Evolutionary conservation across 2,329 filamentous ascomycete species (phyloP).

Genomic region (Taxawa tesnikishii): DNA sequence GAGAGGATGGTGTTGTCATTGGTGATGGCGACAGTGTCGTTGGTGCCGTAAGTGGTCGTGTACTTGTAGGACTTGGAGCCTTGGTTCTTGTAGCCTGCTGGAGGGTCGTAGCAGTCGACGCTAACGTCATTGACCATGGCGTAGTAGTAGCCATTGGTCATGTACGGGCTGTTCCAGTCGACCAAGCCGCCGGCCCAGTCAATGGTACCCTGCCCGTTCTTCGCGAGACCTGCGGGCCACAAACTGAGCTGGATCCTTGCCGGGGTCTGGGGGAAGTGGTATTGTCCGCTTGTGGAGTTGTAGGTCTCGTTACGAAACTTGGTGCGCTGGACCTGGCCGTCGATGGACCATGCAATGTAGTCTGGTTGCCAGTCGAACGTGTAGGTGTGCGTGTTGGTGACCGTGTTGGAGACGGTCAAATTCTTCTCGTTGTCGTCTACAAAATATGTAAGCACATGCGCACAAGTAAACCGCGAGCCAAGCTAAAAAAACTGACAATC

Average conservation of each 20-base stretch:
- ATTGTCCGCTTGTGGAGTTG: constrained; percentile 72
- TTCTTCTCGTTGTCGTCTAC: constrained; percentile 66
- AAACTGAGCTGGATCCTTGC: constrained; percentile 84
- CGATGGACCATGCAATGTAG: constrained; percentile 71
- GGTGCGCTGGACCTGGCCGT: constrained; percentile 65
- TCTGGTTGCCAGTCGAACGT: constrained; percentile 90
- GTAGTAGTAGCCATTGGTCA: constrained; percentile 84
- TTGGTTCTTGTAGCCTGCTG: constrained; percentile 46
- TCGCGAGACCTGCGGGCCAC: constrained; percentile 78
- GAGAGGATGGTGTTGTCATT: constrained; percentile 64
- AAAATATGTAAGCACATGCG: constrained; percentile 9
- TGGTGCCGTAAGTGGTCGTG: constrained; percentile 51
- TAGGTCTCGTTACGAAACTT: constrained; percentile 69
- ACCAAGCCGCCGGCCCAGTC: constrained; percentile 86
- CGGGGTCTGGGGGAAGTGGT: constrained; percentile 83
- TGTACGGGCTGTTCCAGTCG: constrained; percentile 69
- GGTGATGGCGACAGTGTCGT: constrained; percentile 65
- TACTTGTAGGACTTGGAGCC: constrained; percentile 63
- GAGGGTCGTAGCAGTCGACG: constrained; percentile 82
- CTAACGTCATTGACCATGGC: constrained; percentile 62
- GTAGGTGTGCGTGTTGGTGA: constrained; percentile 72
- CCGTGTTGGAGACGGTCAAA: constrained; percentile 57
- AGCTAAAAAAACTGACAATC: constrained; percentile 53
- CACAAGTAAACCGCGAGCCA: not conserved
- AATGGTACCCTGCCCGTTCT: constrained; percentile 74